A percentile compares a stretch with the other conserved stretches of the same genome.
Conservation (phyloP, 2,329 filamentous ascomycete species). For the Colletotrichum incanum region DNA sequence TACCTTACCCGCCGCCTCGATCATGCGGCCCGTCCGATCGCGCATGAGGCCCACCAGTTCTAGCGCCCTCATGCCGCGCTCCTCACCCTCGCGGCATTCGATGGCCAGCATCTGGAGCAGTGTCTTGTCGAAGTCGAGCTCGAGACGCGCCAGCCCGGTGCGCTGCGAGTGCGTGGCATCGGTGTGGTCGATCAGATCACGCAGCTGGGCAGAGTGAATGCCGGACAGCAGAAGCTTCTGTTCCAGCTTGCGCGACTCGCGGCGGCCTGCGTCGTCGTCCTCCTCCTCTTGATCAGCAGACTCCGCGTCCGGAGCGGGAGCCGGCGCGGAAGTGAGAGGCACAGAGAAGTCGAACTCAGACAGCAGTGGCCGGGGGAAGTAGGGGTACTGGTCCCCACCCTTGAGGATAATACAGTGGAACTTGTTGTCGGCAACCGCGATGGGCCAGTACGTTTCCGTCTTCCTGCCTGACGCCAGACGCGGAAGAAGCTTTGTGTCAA, state of each 20-base stretch:
- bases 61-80: slow-evolving; percentile 93
- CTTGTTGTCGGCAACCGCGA: slow-evolving; percentile 90
- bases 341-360: slow-evolving; percentile 95
- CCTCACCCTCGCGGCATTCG: slow-evolving; percentile 94
- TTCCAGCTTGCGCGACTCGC: slow-evolving; percentile 78
- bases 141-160: slow-evolving; percentile 76
- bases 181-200: slow-evolving; percentile 81
- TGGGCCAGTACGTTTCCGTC: slow-evolving; percentile 93
- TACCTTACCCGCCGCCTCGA: slow-evolving; percentile 92
- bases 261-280: slow-evolving; percentile 51
- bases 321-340: slow-evolving; percentile 75
- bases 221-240: slow-evolving; percentile 85
- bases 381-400: slow-evolving; percentile 92
- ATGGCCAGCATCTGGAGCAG: slow-evolving; percentile 89
- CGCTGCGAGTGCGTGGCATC: slow-evolving; percentile 77
- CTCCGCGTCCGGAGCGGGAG: slow-evolving; percentile 54
- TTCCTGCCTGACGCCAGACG: slow-evolving; percentile 89
- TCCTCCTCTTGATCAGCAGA: slow-evolving; percentile 49
- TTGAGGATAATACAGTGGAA: slow-evolving; percentile 99
- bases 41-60: slow-evolving; percentile 91
- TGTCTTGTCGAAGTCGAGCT: slow-evolving; percentile 91
- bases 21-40: slow-evolving; percentile 88
- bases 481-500: slow-evolving; percentile 88
- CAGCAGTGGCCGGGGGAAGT: slow-evolving; percentile 90
- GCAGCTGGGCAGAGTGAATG: slow-evolving; percentile 80